Evolutionary conservation across 768 basidiomycete genomes (phyloP).

Genomic region (Tricholoma sp.): DNA sequence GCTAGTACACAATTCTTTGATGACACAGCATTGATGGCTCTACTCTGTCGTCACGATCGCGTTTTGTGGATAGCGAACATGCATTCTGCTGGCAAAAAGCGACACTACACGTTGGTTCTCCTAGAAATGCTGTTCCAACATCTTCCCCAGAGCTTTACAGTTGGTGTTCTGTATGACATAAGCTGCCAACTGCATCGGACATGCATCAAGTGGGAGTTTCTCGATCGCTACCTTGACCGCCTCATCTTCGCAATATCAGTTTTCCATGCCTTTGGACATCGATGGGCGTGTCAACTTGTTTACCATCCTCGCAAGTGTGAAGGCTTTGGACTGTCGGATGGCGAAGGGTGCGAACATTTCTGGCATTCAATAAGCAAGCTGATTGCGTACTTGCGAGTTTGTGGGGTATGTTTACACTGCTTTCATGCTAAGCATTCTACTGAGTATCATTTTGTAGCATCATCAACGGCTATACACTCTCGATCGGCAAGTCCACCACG

Average conservation of each 20-base stretch:
- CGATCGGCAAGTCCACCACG: slow-evolving; percentile 16
- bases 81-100: background rate
- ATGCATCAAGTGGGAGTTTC: slow-evolving; percentile 21
- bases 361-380: slow-evolving; percentile 23
- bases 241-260: slow-evolving; percentile 28
- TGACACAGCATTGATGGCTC: too few species aligned
- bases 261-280: slow-evolving; percentile 37
- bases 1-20: too few species aligned
- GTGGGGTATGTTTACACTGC: background rate
- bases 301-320: slow-evolving; percentile 29
- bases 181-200: background rate
- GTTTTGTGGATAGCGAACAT: too few species aligned
- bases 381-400: too few species aligned
- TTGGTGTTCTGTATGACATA: background rate
- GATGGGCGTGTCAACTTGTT: slow-evolving; percentile 32
- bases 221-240: slow-evolving; percentile 13
- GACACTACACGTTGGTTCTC: background rate
- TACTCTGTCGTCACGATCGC: too few species aligned
- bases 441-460: slow-evolving; percentile 10
- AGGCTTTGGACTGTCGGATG: slow-evolving; percentile 26
- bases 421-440: background rate
- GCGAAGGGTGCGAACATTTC: slow-evolving; percentile 27
- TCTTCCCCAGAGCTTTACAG: background rate
- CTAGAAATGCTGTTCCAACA: background rate
- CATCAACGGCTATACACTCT: slow-evolving; percentile 22